Evolutionary conservation across 768 basidiomycete genomes (phyloP).

Genomic region (Boletus subparvulus): DNA sequence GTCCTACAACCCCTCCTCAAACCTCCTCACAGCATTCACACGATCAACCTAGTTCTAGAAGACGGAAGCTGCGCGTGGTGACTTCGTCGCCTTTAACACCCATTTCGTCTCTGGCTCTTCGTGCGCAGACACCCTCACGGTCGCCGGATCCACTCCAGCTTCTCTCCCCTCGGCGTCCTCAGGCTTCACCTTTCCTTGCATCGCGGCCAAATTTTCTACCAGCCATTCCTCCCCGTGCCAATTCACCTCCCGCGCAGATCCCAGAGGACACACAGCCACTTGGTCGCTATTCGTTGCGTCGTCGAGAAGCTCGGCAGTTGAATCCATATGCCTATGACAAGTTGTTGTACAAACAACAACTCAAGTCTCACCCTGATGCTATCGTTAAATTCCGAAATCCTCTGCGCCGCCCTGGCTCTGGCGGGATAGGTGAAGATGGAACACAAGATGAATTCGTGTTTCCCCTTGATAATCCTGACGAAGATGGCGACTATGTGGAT

Average conservation of each 20-base stretch:
- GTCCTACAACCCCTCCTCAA: slow-evolving; percentile 18
- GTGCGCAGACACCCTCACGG: slow-evolving; percentile 1
- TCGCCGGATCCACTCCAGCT: slow-evolving; percentile 28
- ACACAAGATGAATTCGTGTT: slow-evolving; percentile 32
- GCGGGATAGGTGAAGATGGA: slow-evolving; percentile 29
- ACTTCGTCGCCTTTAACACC: slow-evolving; percentile 26
- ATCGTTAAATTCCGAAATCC: slow-evolving; percentile 53
- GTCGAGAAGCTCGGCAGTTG: slow-evolving; percentile 53
- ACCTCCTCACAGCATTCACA: slow-evolving; percentile 14
- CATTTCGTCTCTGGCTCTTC: slow-evolving; percentile 13
- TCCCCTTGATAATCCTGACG: slow-evolving; percentile 18
- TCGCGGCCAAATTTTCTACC: slow-evolving; percentile 1
- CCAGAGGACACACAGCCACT: slow-evolving; percentile 19
- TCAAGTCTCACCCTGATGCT: slow-evolving; percentile 63
- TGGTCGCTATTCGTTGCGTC: slow-evolving; percentile 54
- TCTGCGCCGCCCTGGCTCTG: slow-evolving; percentile 25
- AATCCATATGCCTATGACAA: slow-evolving; percentile 64
- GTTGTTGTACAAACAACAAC: slow-evolving; percentile 47
- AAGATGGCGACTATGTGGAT: slow-evolving; percentile 30
- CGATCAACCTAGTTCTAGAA: slow-evolving; percentile 1
- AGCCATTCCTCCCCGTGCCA: background rate
- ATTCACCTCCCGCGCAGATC: slow-evolving; percentile 7
- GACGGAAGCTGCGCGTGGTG: background rate
- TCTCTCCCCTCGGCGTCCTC: slow-evolving; percentile 6
- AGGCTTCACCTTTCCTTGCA: background rate